Base-by-base conservation (phyloP, 768 basidiomycete species). In the Pholiota molesta region DNA sequence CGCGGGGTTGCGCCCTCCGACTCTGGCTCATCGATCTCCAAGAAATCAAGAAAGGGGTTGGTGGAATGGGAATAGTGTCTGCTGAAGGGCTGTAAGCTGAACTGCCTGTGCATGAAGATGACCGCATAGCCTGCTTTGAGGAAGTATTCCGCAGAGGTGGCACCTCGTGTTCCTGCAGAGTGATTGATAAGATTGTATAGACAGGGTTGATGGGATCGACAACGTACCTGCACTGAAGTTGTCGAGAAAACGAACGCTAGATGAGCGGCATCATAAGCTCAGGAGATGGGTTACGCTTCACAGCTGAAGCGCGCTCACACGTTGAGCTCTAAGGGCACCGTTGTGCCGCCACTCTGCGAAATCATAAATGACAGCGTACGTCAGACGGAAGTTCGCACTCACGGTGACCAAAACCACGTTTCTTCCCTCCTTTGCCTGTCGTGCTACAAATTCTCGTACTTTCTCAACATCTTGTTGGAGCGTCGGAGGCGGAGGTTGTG, bases 61-160 rank as follows among this genome's bases (percentile, higher is more conserved):
- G 95, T 95, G 0, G 95, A 96, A 74, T 99, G 97, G 9, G 95
- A 97, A 77, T 99, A 99, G 73, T 99, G 97, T 53, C 97, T 79
- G 72, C 93, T 95, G 82, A 97, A 99, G 0, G 97, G 97, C 69
- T 97, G 95, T 45, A 99, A 85, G 66, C 96, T 98, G 80, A 97
- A 97, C 75, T 97, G 95, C 21, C 97, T 83, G 75, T 99, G 97
- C 86, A 99, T 92, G 79, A 99, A 99, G 67, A 99, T 95, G 74
- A 99, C 97, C 26, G 96, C 95, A 79, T 99, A 99, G 60, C 90
- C 92, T 7, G 92, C 88, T 68, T 90, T 86, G 62, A 99, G 85
- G 74, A 99, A 98, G 78, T 99, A 97, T 76, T 99, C 97, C 2
- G 97, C 97, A 19, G 97, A 99, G 0, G 97, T 95, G 31, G 97